phyloP scores from a whole-genome alignment of 2,329 filamentous ascomycete genomes.

The Fusarium pilosicola region DNA sequence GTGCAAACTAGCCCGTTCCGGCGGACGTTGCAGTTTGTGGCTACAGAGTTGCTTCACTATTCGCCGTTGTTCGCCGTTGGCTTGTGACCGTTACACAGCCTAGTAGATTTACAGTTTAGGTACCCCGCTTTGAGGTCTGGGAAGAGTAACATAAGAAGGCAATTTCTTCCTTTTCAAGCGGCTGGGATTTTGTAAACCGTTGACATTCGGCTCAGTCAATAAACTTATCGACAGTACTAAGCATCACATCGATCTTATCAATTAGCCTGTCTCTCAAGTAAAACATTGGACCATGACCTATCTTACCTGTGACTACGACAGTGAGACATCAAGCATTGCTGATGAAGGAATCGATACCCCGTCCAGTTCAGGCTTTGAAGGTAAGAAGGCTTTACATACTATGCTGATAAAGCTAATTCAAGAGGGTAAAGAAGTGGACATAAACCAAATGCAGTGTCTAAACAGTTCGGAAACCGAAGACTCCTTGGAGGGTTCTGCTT shows the following conservation, averaged over 20 bases:
- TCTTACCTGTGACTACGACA: not conserved
- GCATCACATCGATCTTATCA: not conserved
- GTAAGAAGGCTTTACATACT: not conserved
- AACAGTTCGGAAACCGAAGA: not conserved
- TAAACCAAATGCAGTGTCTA: not conserved
- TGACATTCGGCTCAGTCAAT: not conserved
- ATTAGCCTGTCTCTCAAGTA: accelerated
- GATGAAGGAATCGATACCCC: not conserved
- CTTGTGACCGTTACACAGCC: not conserved
- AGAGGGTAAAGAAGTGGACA: not conserved
- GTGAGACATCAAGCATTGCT: not conserved
- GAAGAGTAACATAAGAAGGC: not conserved
- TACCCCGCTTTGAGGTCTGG: not conserved
- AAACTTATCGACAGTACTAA: not conserved
- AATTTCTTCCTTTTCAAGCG: accelerated
- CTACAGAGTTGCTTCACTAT: not conserved
- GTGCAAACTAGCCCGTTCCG: not conserved
- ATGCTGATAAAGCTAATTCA: not conserved
- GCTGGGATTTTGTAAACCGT: not conserved
- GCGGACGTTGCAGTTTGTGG: not conserved
- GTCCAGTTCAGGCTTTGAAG: not conserved
- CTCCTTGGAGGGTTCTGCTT: not conserved
- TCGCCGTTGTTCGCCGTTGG: not conserved
- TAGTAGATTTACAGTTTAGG: not conserved
- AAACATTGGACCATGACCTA: not conserved